phyloP scores from a whole-genome alignment of 2,329 filamentous ascomycete genomes.

The Talaromyces amestolkiae region DNA sequence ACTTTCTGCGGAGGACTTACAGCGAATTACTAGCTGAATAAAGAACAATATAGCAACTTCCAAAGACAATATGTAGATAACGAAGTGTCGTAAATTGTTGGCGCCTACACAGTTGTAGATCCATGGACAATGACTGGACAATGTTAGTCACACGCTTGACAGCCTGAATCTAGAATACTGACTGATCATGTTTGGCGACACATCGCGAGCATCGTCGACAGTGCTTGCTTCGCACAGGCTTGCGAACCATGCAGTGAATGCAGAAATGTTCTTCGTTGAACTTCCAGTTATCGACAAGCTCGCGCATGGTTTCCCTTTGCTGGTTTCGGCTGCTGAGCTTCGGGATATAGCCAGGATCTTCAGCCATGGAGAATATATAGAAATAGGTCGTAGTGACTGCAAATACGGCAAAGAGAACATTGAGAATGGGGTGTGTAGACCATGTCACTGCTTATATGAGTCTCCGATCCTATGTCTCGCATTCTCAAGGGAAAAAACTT shows the following conservation, averaged over 20 bases:
- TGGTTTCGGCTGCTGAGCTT: slow-evolving; percentile 86
- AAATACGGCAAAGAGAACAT: slow-evolving; percentile 68
- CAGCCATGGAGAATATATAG: slow-evolving; percentile 78
- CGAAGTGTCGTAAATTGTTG: slow-evolving; percentile 95
- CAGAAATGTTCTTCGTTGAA: slow-evolving; percentile 96
- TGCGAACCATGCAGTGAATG: slow-evolving; percentile 89
- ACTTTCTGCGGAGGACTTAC: slow-evolving; percentile 48
- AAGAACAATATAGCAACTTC: slow-evolving; percentile 71
- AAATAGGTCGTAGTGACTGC: slow-evolving; percentile 75
- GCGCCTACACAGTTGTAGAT: slow-evolving; percentile 93
- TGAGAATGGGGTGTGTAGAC: slow-evolving; percentile 67
- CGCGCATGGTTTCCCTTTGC: slow-evolving; percentile 84
- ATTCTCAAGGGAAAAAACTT: slow-evolving; percentile 30
- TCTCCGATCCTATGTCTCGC: background rate
- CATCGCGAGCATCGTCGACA: slow-evolving; percentile 88
- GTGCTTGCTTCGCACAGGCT: slow-evolving; percentile 91
- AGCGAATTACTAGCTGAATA: slow-evolving; percentile 69
- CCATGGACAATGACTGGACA: slow-evolving; percentile 88
- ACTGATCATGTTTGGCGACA: slow-evolving; percentile 96
- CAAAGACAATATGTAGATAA: slow-evolving; percentile 79
- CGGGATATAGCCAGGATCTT: slow-evolving; percentile 89
- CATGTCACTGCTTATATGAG: slow-evolving; percentile 59
- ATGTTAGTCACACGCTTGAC: slow-evolving; percentile 11
- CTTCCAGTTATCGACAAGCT: slow-evolving; percentile 78
- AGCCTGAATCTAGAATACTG: slow-evolving; percentile 42